Percentiles rank a stretch among this genome's conserved stretches.
These are phyloP conservation scores for Rhododendron kiyosumense DNA, from an alignment of 148 eudicot species.

Conservation along the genomic window DNA sequence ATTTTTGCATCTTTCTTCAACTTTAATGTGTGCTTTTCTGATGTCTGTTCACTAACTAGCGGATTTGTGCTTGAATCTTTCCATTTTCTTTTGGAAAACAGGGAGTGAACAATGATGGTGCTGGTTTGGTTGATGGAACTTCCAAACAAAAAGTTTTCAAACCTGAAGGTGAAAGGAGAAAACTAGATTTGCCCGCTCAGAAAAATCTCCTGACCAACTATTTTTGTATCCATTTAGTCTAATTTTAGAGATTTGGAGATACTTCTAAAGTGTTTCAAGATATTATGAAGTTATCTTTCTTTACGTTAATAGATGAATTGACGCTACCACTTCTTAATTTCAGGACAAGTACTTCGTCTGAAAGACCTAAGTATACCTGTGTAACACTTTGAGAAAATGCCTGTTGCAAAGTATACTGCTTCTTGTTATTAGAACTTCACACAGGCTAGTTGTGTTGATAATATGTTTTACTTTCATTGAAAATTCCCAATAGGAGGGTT, in stretches of 20 bases:
- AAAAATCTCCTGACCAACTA: conserved; percentile 88
- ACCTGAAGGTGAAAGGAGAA: conserved; percentile 49
- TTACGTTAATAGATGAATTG: background rate
- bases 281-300: background rate
- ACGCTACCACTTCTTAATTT: background rate
- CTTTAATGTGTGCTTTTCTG: background rate
- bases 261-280: background rate
- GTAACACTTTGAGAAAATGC: background rate
- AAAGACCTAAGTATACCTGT: background rate
- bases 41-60: background rate
- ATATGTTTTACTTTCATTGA: background rate
- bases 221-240: conserved; percentile 80
- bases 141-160: conserved; percentile 45
- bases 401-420: background rate
- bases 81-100: conserved; percentile 21
- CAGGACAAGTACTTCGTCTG: background rate
- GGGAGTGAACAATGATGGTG: conserved; percentile 28
- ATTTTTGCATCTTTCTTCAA: background rate
- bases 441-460: background rate
- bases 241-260: background rate
- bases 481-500: background rate
- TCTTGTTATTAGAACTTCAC: background rate
- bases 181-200: conserved; percentile 86
- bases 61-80: background rate
- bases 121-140: conserved; percentile 25